phyloP scores from a whole-genome alignment of 1,284 basidiomycete genomes.

The Cryptococcus sp. region DNA sequence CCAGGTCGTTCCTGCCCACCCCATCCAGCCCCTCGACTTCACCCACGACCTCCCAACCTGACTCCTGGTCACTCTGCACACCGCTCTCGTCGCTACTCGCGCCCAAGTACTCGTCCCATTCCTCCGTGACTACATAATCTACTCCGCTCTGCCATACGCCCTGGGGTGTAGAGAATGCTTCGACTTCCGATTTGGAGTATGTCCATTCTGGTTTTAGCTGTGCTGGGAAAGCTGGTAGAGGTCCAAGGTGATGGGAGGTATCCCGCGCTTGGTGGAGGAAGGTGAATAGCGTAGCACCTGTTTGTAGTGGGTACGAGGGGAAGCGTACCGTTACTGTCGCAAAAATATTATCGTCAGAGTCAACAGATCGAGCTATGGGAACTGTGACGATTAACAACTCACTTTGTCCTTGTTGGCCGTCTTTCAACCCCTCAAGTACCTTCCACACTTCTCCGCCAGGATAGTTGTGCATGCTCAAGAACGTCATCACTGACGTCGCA shows the following conservation, averaged over 20 bases:
- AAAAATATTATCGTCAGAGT: background rate
- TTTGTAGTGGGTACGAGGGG: conserved; percentile 60
- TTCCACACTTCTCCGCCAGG: conserved; percentile 80
- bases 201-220: conserved; percentile 57
- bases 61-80: background rate
- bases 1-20: conserved; percentile 12
- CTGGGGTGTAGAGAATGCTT: conserved; percentile 52
- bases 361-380: background rate
- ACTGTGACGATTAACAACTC: background rate
- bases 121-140: conserved; percentile 43
- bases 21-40: conserved; percentile 27
- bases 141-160: conserved; percentile 33
- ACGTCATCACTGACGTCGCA: conserved; percentile 60
- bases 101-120: conserved; percentile 19
- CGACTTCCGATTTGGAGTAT: conserved; percentile 76
- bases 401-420: conserved; percentile 1
- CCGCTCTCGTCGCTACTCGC: background rate
- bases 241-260: conserved; percentile 55
- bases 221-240: conserved; percentile 12
- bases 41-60: conserved; percentile 27
- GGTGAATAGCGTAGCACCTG: conserved; percentile 85
- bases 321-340: conserved; percentile 43
- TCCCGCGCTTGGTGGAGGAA: conserved; percentile 60
- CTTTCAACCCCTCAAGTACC: conserved; percentile 60
- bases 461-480: conserved; percentile 75